Evolutionary conservation across 768 basidiomycete species (phyloP).

Genomic region (Cubamyces lactineus): DNA sequence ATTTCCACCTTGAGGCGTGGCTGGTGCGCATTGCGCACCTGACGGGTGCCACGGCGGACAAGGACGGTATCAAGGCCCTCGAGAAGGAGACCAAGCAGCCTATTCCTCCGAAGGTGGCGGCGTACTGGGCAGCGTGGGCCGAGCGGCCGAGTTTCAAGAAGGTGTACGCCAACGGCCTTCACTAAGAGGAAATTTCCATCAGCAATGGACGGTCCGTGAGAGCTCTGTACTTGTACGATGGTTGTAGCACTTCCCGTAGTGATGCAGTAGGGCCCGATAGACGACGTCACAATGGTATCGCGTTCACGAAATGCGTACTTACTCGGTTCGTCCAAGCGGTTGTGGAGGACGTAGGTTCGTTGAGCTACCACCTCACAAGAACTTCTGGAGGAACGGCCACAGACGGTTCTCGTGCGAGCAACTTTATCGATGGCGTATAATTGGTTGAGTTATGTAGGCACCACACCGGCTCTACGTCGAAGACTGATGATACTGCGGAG

Average conservation of each 20-base stretch:
- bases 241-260: background rate
- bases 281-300: no score
- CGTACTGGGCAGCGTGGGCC: conserved; percentile 50
- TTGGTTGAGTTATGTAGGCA: no score
- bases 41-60: conserved; percentile 40
- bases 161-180: conserved; percentile 48
- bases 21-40: conserved; percentile 49
- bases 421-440: no score
- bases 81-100: conserved; percentile 44
- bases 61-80: conserved; percentile 42
- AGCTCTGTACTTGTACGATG: background rate
- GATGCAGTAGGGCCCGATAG: background rate
- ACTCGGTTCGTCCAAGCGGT: no score
- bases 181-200: conserved; percentile 34
- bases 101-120: conserved; percentile 42
- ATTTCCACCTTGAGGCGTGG: conserved; percentile 59
- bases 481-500: no score
- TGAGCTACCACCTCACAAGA: no score
- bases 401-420: no score
- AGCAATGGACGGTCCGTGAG: background rate
- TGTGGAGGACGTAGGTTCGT: no score
- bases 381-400: no score
- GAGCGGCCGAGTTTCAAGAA: conserved; percentile 44
- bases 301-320: no score
- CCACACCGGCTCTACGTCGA: no score